Conservation (phyloP, 2,329 filamentous ascomycete species). For the Xylariales sp. region DNA sequence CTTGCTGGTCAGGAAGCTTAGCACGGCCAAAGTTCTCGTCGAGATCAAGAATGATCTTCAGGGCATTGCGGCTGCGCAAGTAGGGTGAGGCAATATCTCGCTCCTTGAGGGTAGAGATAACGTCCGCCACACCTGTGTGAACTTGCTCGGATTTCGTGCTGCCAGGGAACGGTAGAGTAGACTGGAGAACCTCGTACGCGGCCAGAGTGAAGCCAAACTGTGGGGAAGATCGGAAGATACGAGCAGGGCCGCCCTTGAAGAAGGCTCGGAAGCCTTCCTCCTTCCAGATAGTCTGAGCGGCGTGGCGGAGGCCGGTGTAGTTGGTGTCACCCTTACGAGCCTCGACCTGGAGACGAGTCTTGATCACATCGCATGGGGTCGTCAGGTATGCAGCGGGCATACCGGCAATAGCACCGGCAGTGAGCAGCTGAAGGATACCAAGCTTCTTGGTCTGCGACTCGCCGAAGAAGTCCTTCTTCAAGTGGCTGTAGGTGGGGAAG, state of each 20-base stretch:
- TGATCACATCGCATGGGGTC: conserved; percentile 97
- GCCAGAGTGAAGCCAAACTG: conserved; percentile 98
- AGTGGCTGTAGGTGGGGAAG: conserved; percentile 92
- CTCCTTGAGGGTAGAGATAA: conserved; percentile 58
- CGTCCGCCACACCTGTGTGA: conserved; percentile 58
- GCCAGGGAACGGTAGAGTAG: conserved; percentile 73
- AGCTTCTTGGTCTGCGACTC: conserved; percentile 85
- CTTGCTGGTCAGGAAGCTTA: conserved; percentile 50
- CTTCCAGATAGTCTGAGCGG: conserved; percentile 74
- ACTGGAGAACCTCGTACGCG: conserved; percentile 89
- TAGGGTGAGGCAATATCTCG: conserved; percentile 52
- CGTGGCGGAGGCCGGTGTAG: conserved; percentile 85
- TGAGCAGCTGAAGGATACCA: conserved; percentile 84
- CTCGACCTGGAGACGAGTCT: conserved; percentile 96
- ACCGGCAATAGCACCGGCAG: conserved; percentile 88
- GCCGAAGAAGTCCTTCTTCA: conserved; percentile 92
- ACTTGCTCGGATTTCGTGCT: conserved; percentile 44
- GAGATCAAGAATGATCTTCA: conserved; percentile 93
- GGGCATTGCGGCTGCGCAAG: conserved; percentile 72
- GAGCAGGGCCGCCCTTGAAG: conserved; percentile 96
- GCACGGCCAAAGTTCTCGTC: conserved; percentile 87
- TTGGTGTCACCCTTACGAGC: conserved; percentile 88
- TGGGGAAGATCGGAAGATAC: conserved; percentile 90
- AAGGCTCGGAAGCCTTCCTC: conserved; percentile 95
- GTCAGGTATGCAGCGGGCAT: conserved; percentile 94